phyloP scores from a whole-genome alignment of 495 filamentous ascomycete species.

The Podospora sp. region DNA sequence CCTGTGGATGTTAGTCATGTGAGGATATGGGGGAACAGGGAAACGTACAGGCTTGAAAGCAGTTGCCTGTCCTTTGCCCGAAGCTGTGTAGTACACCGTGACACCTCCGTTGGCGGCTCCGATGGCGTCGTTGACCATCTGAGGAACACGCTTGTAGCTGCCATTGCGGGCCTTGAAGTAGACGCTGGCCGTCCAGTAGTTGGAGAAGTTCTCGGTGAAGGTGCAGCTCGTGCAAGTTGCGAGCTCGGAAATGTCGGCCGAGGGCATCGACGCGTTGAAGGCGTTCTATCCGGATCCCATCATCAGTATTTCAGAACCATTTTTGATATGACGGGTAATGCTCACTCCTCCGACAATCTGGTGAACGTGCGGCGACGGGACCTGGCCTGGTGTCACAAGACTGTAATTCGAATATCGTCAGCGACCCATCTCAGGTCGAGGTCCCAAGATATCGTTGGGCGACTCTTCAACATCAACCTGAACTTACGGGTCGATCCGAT shows the following conservation, averaged over 20 bases:
- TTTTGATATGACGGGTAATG: too few relatives aligned
- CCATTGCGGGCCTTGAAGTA: slow-evolving; percentile 57
- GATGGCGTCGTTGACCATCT: slow-evolving; percentile 32
- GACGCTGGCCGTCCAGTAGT: slow-evolving; percentile 58
- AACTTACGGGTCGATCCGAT: slow-evolving; percentile 12
- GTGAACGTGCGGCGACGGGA: slow-evolving; percentile 29
- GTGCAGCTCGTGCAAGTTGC: slow-evolving; percentile 48
- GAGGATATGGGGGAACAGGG: not conserved
- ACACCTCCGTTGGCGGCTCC: slow-evolving; percentile 31
- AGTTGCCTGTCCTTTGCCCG: slow-evolving; percentile 44
- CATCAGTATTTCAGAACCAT: too few relatives aligned
- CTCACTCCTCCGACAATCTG: slow-evolving; percentile 49
- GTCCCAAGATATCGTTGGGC: too few relatives aligned
- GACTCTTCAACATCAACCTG: too few relatives aligned
- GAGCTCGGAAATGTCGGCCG: slow-evolving; percentile 38
- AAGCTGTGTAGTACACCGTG: slow-evolving; percentile 36
- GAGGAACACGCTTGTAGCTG: slow-evolving; percentile 51
- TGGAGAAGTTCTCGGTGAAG: slow-evolving; percentile 49
- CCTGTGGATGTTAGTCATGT: slow-evolving; percentile 25
- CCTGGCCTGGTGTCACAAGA: slow-evolving; percentile 19
- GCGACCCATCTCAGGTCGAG: too few relatives aligned
- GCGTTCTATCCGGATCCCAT: slow-evolving; percentile 27
- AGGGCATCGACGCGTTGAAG: slow-evolving; percentile 49
- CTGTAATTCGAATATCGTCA: too few relatives aligned
- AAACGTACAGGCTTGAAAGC: slow-evolving; percentile 52